Conservation (phyloP, 345 rosid genomes). For the Camelina neglecta region DNA sequence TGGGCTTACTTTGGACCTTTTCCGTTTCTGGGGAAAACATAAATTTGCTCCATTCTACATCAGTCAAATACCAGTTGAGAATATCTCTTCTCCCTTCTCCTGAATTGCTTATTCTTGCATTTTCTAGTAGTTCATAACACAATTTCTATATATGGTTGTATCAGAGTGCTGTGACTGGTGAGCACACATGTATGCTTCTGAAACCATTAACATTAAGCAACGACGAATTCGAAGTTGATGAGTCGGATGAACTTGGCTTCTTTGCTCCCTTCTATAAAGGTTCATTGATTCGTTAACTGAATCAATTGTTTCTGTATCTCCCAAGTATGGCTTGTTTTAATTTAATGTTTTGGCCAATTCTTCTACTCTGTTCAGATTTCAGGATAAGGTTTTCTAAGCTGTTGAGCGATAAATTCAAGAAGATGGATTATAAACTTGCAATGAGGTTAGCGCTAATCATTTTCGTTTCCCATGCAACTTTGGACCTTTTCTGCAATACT, state of each 20-base stretch:
- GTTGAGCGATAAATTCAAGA: constrained; percentile 58
- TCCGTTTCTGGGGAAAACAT: constrained; percentile 91
- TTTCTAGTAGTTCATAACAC: constrained; percentile 34
- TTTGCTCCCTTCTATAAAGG: constrained; percentile 93
- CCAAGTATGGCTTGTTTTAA: constrained; percentile 12
- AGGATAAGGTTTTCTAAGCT: constrained; percentile 69
- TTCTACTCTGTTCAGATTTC: constrained; percentile 70
- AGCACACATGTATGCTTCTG: constrained; percentile 89
- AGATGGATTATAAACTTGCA: constrained; percentile 90
- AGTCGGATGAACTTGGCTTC: constrained; percentile 83
- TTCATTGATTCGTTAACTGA: constrained; percentile 46
- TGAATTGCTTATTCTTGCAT: constrained; percentile 15
- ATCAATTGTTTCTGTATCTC: constrained; percentile 39
- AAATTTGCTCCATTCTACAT: constrained; percentile 89
- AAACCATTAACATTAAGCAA: constrained; percentile 75
- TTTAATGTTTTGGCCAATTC: constrained; percentile 34
- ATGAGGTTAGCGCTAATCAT: constrained; percentile 66
- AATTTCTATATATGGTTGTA: constrained; percentile 36
- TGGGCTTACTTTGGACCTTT: constrained; percentile 94
- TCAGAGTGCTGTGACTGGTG: constrained; percentile 91
- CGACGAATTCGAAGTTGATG: constrained; percentile 65
- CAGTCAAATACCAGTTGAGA: constrained; percentile 86
- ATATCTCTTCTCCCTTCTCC: constrained; percentile 22
- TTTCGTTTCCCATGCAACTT: constrained; percentile 14
- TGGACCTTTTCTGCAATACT: neutral